Evolutionary conservation across 768 basidiomycete species (phyloP).

Genomic region (Termitomyces sp.): DNA sequence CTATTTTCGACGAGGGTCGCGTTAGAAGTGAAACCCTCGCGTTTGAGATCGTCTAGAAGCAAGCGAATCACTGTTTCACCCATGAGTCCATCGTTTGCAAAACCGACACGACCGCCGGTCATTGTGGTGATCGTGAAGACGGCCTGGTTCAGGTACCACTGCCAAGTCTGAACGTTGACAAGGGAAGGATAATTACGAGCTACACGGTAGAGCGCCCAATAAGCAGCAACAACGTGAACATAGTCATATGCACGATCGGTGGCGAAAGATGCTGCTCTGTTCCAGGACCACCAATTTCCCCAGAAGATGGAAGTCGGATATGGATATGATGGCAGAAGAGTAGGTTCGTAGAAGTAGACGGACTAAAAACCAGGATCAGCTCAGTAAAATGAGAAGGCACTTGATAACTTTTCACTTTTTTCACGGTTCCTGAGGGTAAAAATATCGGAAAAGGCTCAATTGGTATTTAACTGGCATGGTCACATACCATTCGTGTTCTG

Average conservation of each 20-base stretch:
- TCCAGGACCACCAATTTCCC: slow-evolving; percentile 61
- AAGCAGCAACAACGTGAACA: slow-evolving; percentile 46
- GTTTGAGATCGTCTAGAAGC: slow-evolving; percentile 47
- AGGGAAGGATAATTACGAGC: slow-evolving; percentile 56
- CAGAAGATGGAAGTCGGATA: slow-evolving; percentile 50
- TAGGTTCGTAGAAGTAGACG: slow-evolving; percentile 53
- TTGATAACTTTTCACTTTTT: slow-evolving; percentile 36
- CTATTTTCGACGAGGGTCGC: slow-evolving; percentile 44
- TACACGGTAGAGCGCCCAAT: slow-evolving; percentile 58
- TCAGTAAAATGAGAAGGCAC: background rate
- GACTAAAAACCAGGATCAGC: slow-evolving; percentile 28
- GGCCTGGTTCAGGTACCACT: slow-evolving; percentile 58
- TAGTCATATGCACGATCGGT: slow-evolving; percentile 55
- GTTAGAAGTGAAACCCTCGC: slow-evolving; percentile 49
- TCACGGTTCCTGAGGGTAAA: slow-evolving; percentile 41
- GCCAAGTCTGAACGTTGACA: slow-evolving; percentile 46
- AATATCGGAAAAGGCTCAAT: background rate
- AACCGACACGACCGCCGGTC: slow-evolving; percentile 47
- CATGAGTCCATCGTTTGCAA: slow-evolving; percentile 49
- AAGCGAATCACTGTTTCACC: slow-evolving; percentile 53
- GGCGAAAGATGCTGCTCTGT: slow-evolving; percentile 44
- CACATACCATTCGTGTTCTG: slow-evolving; percentile 46
- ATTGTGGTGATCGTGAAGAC: slow-evolving; percentile 45
- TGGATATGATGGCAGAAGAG: slow-evolving; percentile 40
- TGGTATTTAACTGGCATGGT: slow-evolving; percentile 10